A percentile compares a stretch with the other conserved stretches of the same genome.
These are phyloP conservation scores for Neophaeococcomyces aloes DNA, from an alignment of 2,329 filamentous ascomycete species.

Conservation along the genomic window DNA sequence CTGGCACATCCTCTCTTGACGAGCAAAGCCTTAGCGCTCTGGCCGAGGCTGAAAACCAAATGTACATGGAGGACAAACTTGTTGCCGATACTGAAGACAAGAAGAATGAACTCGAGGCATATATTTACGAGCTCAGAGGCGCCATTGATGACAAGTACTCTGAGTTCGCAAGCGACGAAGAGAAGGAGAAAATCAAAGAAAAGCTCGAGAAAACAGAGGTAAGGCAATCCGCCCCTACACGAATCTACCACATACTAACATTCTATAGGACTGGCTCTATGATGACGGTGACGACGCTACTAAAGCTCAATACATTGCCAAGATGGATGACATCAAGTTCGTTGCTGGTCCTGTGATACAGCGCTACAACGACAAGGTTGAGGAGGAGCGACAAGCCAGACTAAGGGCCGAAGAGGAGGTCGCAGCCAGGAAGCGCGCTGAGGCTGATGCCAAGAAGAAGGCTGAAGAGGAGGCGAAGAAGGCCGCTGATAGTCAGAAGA, in stretches of 20 bases:
- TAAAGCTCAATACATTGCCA: constrained; percentile 87
- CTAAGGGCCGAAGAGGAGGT: constrained; percentile 56
- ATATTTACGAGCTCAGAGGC: constrained; percentile 91
- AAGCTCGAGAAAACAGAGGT: constrained; percentile 84
- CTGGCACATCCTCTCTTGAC: constrained; percentile 73
- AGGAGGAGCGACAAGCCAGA: constrained; percentile 69
- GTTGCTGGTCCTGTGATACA: constrained; percentile 85
- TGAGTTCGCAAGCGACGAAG: constrained; percentile 79
- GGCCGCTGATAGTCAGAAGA: constrained; percentile 36
- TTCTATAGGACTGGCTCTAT: constrained; percentile 86
- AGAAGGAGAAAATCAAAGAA: constrained; percentile 74
- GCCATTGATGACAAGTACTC: constrained; percentile 89
- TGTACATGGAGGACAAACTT: constrained; percentile 98
- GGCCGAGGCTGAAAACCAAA: constrained; percentile 71
- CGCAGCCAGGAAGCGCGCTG: constrained; percentile 50
- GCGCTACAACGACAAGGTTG: constrained; percentile 89
- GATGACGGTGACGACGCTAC: constrained; percentile 91
- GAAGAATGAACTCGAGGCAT: constrained; percentile 98
- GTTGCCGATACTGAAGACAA: constrained; percentile 97
- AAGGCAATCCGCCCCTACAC: constrained; percentile 30
- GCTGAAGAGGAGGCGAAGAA: constrained; percentile 59
- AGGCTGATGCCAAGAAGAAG: constrained; percentile 64
- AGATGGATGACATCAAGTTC: constrained; percentile 89
- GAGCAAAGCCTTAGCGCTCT: constrained; percentile 53
- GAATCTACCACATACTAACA: constrained; percentile 17